A percentile compares a stretch with the other conserved stretches of the same genome.
phyloP scores from a whole-genome alignment of 805 yeast species.

The Metschnikowia lachancei region DNA sequence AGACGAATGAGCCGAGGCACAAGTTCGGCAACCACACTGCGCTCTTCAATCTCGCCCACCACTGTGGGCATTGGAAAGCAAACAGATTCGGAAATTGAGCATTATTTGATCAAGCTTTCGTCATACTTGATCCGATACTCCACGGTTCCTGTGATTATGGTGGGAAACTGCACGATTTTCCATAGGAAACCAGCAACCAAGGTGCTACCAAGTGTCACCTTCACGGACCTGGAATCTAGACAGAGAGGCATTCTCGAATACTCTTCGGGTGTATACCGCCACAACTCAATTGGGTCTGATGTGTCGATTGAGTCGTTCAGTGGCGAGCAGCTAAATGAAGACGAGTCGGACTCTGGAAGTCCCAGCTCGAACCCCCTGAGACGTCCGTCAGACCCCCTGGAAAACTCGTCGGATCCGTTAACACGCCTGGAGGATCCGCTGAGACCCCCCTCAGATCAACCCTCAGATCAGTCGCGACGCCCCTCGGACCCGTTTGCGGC shows the following conservation, averaged over 20 bases:
- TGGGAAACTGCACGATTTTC: slow-evolving; percentile 29
- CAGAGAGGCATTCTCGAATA: slow-evolving; percentile 6
- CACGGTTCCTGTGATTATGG: slow-evolving; percentile 38
- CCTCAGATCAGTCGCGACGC: not conserved
- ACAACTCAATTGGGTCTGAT: slow-evolving; percentile 16
- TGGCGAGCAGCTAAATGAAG: slow-evolving; percentile 7
- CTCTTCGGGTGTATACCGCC: slow-evolving; percentile 6
- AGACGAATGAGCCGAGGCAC: slow-evolving; percentile 23
- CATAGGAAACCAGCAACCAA: slow-evolving; percentile 12
- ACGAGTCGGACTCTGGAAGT: slow-evolving; percentile 1
- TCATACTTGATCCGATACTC: slow-evolving; percentile 40
- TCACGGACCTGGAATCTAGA: slow-evolving; percentile 6
- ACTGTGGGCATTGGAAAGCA: slow-evolving; percentile 3
- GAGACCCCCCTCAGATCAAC: too few species aligned
- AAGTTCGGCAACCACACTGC: slow-evolving; percentile 2
- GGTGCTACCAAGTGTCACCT: slow-evolving; percentile 14
- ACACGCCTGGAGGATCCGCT: too few species aligned
- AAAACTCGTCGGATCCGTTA: too few species aligned
- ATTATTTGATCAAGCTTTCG: slow-evolving; percentile 35
- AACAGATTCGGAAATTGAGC: slow-evolving; percentile 17
- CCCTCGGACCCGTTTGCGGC: slow-evolving; percentile 17
- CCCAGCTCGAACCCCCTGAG: not conserved
- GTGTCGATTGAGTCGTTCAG: slow-evolving; percentile 20
- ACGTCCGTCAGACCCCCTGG: slow-evolving; percentile 14
- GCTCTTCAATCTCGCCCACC: slow-evolving; percentile 8